phyloP scores from a whole-genome alignment of 805 yeast species.

The Metschnikowia lachancei region DNA sequence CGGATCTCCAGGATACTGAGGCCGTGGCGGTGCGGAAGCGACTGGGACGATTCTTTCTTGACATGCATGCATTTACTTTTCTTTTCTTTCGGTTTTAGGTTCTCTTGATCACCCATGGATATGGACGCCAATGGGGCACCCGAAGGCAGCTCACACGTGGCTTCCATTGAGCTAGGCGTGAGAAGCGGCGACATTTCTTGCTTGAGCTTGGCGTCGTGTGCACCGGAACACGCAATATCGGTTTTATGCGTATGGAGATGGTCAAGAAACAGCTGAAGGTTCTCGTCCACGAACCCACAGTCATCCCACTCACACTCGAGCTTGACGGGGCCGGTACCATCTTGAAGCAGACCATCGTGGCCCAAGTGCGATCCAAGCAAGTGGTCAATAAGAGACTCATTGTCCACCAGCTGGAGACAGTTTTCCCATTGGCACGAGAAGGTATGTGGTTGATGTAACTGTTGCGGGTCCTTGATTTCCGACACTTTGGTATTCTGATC shows the following conservation, averaged over 20 bases:
- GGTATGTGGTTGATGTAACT: conserved; percentile 1
- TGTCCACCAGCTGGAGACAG: conserved; percentile 46
- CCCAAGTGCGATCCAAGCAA: conserved; percentile 50
- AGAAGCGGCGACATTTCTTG: conserved; percentile 8
- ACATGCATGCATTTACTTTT: neutral
- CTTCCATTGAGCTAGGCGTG: conserved; percentile 13
- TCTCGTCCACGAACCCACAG: conserved; percentile 58
- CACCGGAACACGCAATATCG: neutral
- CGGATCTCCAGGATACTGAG: conserved; percentile 34
- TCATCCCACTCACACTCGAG: conserved; percentile 72
- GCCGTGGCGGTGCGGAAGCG: conserved; percentile 3
- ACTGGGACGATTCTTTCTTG: neutral
- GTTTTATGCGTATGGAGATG: conserved; percentile 46
- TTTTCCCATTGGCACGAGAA: conserved; percentile 65
- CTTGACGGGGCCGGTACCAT: conserved; percentile 7
- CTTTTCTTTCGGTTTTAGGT: too few species aligned
- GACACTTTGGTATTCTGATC: conserved; percentile 1
- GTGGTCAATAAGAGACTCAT: conserved; percentile 32
- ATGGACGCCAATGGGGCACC: neutral
- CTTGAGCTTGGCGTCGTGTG: neutral
- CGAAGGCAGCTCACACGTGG: conserved; percentile 4
- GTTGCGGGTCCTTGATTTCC: conserved; percentile 4
- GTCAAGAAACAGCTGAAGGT: conserved; percentile 51
- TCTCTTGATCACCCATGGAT: too few species aligned
- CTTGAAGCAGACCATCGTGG: conserved; percentile 37